phyloP scores from a whole-genome alignment of 208 protist genomes.

The Acanthamoeba lenticulata region DNA sequence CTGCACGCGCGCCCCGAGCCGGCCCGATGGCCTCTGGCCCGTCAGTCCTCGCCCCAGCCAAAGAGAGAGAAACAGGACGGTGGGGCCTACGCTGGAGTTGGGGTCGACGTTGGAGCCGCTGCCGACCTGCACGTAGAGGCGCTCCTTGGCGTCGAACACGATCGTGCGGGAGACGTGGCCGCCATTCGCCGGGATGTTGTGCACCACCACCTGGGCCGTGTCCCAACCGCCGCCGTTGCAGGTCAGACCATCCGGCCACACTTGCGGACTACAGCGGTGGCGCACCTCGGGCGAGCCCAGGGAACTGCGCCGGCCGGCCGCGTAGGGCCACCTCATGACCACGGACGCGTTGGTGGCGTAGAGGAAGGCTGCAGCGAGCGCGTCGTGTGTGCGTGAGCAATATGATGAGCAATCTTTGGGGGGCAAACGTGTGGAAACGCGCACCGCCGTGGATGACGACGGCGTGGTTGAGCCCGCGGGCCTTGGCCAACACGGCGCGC shows the following conservation, averaged over 20 bases:
- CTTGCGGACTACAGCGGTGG: background rate
- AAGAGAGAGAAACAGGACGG: background rate
- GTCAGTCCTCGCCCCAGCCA: background rate
- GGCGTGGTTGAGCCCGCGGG: slow-evolving; percentile 30
- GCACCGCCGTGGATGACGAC: background rate
- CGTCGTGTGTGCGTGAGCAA: background rate
- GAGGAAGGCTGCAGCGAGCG: background rate
- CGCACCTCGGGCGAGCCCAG: slow-evolving; percentile 16
- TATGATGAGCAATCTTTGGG: background rate
- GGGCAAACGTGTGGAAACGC: background rate
- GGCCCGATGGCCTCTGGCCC: background rate
- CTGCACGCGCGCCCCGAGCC: background rate
- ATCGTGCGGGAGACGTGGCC: slow-evolving; percentile 17
- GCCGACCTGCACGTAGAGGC: slow-evolving; percentile 60
- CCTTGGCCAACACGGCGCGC: slow-evolving; percentile 12
- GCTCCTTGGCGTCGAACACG: slow-evolving; percentile 13
- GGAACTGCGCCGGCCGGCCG: background rate
- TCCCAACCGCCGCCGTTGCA: background rate
- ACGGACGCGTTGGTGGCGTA: slow-evolving; percentile 39
- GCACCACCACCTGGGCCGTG: background rate
- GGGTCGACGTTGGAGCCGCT: slow-evolving; percentile 57
- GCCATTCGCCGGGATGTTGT: background rate
- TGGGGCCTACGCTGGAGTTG: background rate
- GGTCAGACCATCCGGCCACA: background rate
- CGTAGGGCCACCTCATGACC: slow-evolving; percentile 57